Base-by-base conservation (phyloP, 208 protist species). In the Porcisia deanei region DNA sequence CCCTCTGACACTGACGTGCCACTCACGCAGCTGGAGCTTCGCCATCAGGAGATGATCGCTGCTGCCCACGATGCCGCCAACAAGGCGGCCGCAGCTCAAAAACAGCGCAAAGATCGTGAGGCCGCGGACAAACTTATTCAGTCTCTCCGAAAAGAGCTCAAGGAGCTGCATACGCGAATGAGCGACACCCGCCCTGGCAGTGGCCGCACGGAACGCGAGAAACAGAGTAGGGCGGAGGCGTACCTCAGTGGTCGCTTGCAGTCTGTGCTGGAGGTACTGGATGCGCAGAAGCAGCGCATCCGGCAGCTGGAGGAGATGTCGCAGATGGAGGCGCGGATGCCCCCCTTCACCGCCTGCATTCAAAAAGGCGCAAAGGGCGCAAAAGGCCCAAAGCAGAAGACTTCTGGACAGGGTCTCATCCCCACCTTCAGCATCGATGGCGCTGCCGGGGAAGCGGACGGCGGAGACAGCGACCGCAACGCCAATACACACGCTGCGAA, bases 271-370 rank as follows among this genome's bases (percentile, higher is more conserved):
- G 81, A 91, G 49, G 73, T 82, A 1, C 73, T 95, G 34, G 53
- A 85, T 52, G 47, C 82, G 41, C 82, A 92, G 79, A 77, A 83
- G 69, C 20, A 75, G 52, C 88, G 80, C 47, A 87, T 95, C 61
- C 72, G 61, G 22, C 73, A 87, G 22, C 83, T 94, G 20, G 88
- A 94, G 80, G 88, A 91, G 84, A 59, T 88, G 47, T 64, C 82
- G 10, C 69, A 82, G 45, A 82, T 83, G 65, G 80, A 89, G 67
- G 78, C 85, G 74, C 72, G 74, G 57, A 53, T 77, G 71, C 55
- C 83, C 30, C 30, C 30, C 30, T 0, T 30, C 30, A 30, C 30
- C 30, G 30, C 30, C 30, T 30, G 30, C 30, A 30, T 0, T 30
- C 30, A 30, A 30, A 30, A 61, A 65, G 60, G 43, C 45, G 30